Base-by-base conservation (phyloP, 1,284 basidiomycete genomes). In the Sporisorium exsertum region DNA sequence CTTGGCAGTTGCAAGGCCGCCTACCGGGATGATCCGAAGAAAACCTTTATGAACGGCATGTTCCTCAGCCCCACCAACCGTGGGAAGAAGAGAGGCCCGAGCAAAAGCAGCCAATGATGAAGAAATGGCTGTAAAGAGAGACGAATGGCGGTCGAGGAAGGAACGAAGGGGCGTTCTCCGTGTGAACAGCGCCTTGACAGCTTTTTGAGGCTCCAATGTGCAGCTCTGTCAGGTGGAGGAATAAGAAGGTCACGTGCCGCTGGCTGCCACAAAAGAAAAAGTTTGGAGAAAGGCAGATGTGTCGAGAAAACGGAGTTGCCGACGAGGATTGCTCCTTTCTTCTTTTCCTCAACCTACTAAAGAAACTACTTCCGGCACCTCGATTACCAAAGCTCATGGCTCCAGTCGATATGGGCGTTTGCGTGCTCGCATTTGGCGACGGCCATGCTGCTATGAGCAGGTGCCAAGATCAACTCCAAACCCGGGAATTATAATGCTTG, bases 401-500 rank as follows among this genome's bases (percentile, higher is more conserved):
- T 68, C 68, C 52, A 56, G 65, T 75, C 65, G 60, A 58, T 64
- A 42, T 49, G 56, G 51, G 72, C 66, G 72, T 75, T 66, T 67
- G 72, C 66, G 63, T 75, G 72, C 72, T 70, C 49, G 63, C 42
- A 65, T 55, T 16, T 43, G 66, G 66, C 67, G 62, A 68, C 68
- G 61, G 54, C 45, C 58, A 61, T 62, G 68, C 51, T 65, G 73
- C 68, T 53, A 76, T 76, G 73, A 72, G 42, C 62, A 62, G 67
- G 64, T 62, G 73, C 64, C 62, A 55, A 54, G 73, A 76, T 58
- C 57, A 47, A 76, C 16, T 16, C 26, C 22, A 43, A 66, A 64
- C 53, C n/a, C 1, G 55, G 73, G 73, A 50, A 72, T 68, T 72
- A 76, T 76, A 76, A 76, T 76, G 73, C 73, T 76, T 54, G 64